Evolutionary conservation across 768 basidiomycete genomes (phyloP).

Genomic region (Agaricus subrufescens): DNA sequence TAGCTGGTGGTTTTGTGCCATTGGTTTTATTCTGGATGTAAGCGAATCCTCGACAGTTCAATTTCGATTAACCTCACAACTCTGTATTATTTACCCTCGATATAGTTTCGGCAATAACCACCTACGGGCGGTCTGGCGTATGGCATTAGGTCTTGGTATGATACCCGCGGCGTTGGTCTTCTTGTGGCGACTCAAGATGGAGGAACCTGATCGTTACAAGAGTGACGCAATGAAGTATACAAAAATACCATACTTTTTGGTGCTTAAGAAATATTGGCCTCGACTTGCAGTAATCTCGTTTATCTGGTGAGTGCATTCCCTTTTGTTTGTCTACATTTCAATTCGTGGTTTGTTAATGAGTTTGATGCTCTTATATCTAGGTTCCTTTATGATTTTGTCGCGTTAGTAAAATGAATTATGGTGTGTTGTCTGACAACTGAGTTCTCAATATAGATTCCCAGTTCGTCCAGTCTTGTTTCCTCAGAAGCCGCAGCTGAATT

Average conservation of each 20-base stretch:
- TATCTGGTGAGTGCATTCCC: conserved; percentile 53
- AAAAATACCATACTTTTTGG: conserved; percentile 69
- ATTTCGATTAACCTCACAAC: neutral
- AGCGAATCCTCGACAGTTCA: conserved; percentile 23
- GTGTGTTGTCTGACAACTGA: neutral
- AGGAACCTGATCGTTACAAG: conserved; percentile 70
- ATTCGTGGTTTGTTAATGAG: neutral
- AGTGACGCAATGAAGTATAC: conserved; percentile 76
- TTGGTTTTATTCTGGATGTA: conserved; percentile 88
- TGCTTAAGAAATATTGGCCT: conserved; percentile 77
- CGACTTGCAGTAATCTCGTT: conserved; percentile 70
- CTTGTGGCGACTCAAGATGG: conserved; percentile 82
- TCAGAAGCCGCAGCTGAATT: neutral
- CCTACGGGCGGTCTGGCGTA: conserved; percentile 82
- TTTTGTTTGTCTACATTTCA: neutral
- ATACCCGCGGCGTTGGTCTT: conserved; percentile 78
- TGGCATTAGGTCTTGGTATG: conserved; percentile 80
- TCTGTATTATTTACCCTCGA: neutral
- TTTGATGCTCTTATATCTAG: conserved; percentile 18
- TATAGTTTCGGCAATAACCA: conserved; percentile 71
- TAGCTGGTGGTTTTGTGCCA: conserved; percentile 74
- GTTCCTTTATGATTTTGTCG: conserved; percentile 82
- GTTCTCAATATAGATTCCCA: conserved; percentile 43
- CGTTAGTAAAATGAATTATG: conserved; percentile 34
- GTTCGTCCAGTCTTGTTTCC: conserved; percentile 31